Conservation (phyloP, 2,329 filamentous ascomycete species). For the Pseudocercospora ulei region DNA sequence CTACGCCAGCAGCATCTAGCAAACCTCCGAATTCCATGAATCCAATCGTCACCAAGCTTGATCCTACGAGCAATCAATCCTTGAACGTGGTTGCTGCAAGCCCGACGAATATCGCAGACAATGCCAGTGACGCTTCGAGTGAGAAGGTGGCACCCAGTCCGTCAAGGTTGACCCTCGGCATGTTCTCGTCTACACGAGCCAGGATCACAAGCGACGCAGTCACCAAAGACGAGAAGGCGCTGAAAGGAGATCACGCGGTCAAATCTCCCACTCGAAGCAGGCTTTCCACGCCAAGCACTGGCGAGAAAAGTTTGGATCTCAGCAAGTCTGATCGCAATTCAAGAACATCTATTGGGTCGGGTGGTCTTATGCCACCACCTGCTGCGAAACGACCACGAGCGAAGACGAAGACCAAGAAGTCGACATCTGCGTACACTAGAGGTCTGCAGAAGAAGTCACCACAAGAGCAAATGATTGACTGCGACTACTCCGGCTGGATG, state of each 20-base stretch:
- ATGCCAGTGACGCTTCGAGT: constrained; percentile 43
- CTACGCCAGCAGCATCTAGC: constrained; percentile 21
- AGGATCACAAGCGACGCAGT: constrained; percentile 72
- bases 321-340: constrained; percentile 34
- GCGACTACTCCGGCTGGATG: constrained; percentile 98
- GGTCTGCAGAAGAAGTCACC: constrained; percentile 75
- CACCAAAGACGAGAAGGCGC: constrained; percentile 44
- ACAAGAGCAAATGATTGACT: constrained; percentile 69
- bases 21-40: constrained; percentile 38
- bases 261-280: constrained; percentile 65
- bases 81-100: constrained; percentile 21
- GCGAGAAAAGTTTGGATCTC: constrained; percentile 37
- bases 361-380: constrained; percentile 33
- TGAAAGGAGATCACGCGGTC: constrained; percentile 33
- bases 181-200: constrained; percentile 30
- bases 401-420: constrained; percentile 59
- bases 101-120: constrained; percentile 19
- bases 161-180: constrained; percentile 33
- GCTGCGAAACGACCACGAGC: constrained; percentile 23
- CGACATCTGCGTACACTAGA: constrained; percentile 85
- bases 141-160: constrained; percentile 24
- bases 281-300: constrained; percentile 57
- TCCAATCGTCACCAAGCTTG: constrained; percentile 50
- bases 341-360: constrained; percentile 39
- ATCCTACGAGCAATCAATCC: constrained; percentile 39